A percentile compares a stretch with the other conserved stretches of the same genome.
These are phyloP conservation scores for Monosporascus sp. DNA, from an alignment of 2,329 filamentous ascomycete species.

Conservation along the genomic window DNA sequence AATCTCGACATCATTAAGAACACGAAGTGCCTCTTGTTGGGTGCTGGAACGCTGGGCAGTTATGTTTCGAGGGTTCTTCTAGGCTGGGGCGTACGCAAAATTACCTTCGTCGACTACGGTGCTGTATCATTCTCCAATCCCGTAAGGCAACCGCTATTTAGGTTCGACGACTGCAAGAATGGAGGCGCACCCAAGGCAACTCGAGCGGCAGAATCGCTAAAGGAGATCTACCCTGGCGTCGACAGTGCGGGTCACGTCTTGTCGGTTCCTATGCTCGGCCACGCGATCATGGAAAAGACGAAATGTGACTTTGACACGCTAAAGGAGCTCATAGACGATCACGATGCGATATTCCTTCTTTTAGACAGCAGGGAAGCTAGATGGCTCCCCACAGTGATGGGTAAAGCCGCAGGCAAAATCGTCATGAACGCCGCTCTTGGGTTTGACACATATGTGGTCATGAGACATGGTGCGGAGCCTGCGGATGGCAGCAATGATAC, in stretches of 20 bases:
- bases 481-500: constrained; percentile 53
- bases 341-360: constrained; percentile 91
- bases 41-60: constrained; percentile 86
- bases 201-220: constrained; percentile 72
- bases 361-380: constrained; percentile 94
- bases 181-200: constrained; percentile 81
- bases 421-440: constrained; percentile 95
- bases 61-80: constrained; percentile 90
- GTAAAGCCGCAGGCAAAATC: constrained; percentile 85
- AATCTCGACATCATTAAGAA: constrained; percentile 84
- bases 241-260: constrained; percentile 74
- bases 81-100: constrained; percentile 92
- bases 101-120: constrained; percentile 94
- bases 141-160: constrained; percentile 87
- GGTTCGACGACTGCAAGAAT: constrained; percentile 79
- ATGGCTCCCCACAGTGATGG: constrained; percentile 96
- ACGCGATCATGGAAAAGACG: constrained; percentile 73
- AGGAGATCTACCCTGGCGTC: constrained; percentile 85
- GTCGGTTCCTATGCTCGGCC: constrained; percentile 91
- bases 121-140: constrained; percentile 94
- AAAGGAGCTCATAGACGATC: constrained; percentile 68
- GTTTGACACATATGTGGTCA: constrained; percentile 95
- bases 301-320: constrained; percentile 71
- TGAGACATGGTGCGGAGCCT: constrained; percentile 78
- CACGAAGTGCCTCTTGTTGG: constrained; percentile 83